Percentiles rank a stretch among this genome's conserved stretches.
Conservation (phyloP, 2,329 filamentous ascomycete genomes). For the Pseudogymnoascus sp. region DNA sequence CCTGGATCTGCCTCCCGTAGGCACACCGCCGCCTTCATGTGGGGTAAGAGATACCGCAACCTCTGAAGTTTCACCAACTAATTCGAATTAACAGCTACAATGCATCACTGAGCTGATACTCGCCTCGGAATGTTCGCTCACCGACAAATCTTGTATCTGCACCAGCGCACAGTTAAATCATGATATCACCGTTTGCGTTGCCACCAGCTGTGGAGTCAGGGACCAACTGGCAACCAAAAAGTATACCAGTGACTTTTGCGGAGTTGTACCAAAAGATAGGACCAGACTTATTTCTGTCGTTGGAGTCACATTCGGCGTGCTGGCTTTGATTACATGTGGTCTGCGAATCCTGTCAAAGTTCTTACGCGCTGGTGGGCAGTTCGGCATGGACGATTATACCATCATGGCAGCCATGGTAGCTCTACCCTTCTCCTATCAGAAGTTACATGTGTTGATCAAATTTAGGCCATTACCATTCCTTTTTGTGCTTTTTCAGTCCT, state of each 20-base stretch:
- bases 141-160: slow-evolving; percentile 36
- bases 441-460: background rate
- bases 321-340: slow-evolving; percentile 30
- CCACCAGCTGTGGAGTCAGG: slow-evolving; percentile 30
- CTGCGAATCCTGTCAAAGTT: slow-evolving; percentile 33
- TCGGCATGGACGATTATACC: slow-evolving; percentile 35
- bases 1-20: background rate
- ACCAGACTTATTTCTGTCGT: slow-evolving; percentile 27
- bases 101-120: background rate
- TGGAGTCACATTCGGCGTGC: slow-evolving; percentile 29
- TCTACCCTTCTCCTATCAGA: background rate
- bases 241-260: slow-evolving; percentile 33
- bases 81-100: background rate
- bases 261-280: slow-evolving; percentile 30
- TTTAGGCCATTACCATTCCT: background rate
- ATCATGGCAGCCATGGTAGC: slow-evolving; percentile 30
- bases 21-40: background rate
- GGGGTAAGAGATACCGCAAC: background rate
- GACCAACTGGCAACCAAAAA: slow-evolving; percentile 37
- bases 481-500: slow-evolving; percentile 4
- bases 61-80: background rate
- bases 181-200: slow-evolving; percentile 30
- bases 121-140: slow-evolving; percentile 22
- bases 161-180: slow-evolving; percentile 29
- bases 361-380: slow-evolving; percentile 28